These are phyloP conservation scores for Ramichloridium luteum DNA, from an alignment of 2,329 filamentous ascomycete species.

Conservation along the genomic window DNA sequence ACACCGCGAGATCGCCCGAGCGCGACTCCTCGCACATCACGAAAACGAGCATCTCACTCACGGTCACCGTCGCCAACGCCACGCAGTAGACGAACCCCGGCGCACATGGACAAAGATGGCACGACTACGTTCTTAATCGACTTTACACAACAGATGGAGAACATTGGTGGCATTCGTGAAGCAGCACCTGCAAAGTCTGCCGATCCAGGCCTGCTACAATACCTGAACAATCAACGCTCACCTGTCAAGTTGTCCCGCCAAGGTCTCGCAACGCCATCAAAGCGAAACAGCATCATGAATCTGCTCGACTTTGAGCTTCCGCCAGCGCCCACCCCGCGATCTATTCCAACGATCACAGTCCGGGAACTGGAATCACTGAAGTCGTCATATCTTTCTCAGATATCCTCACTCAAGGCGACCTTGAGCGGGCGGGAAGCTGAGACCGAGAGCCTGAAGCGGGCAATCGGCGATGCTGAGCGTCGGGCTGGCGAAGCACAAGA, in stretches of 20 bases:
- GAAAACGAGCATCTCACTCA: slow-evolving; percentile 30
- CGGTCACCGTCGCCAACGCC: slow-evolving; percentile 42
- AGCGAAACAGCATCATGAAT: slow-evolving; percentile 45
- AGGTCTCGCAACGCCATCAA: slow-evolving; percentile 30
- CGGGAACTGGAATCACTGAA: slow-evolving; percentile 88
- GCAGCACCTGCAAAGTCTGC: slow-evolving; percentile 40
- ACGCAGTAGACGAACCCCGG: slow-evolving; percentile 32
- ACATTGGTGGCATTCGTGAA: slow-evolving; percentile 36
- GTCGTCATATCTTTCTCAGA: slow-evolving; percentile 79
- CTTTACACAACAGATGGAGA: slow-evolving; percentile 68
- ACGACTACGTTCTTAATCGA: slow-evolving; percentile 73
- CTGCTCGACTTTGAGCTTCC: slow-evolving; percentile 86
- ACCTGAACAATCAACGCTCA: slow-evolving; percentile 30
- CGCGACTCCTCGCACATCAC: slow-evolving; percentile 40
- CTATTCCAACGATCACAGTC: slow-evolving; percentile 79
- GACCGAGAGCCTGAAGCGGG: slow-evolving; percentile 72
- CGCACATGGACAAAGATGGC: slow-evolving; percentile 42
- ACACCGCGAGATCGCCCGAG: slow-evolving; percentile 18
- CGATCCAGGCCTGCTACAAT: slow-evolving; percentile 37
- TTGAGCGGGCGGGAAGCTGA: slow-evolving; percentile 89
- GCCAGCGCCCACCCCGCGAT: slow-evolving; percentile 84
- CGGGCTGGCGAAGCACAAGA: slow-evolving; percentile 80
- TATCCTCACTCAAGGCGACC: slow-evolving; percentile 85
- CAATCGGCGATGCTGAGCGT: slow-evolving; percentile 81
- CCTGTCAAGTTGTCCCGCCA: slow-evolving; percentile 28